Evolutionary conservation across 1,139 yeast genomes (phyloP), one percentile per base, ranked within the genome.

Genomic region (Yamadazyma buinensis): DNA sequence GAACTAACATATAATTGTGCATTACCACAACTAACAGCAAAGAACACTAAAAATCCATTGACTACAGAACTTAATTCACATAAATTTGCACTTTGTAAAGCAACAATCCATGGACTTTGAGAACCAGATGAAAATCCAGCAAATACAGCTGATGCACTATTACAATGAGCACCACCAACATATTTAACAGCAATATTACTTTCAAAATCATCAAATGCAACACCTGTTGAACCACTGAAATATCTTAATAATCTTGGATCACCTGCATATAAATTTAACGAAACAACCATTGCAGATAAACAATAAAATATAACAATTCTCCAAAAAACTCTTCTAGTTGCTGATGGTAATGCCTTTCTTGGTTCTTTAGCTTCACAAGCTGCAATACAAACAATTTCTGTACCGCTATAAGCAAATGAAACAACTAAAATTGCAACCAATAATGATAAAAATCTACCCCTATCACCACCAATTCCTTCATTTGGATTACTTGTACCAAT

Each of bases 331-430:
- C 83, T 67, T 46, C 69, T 77, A 1, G 95, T 82, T 0, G 95
- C 95, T 11, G 80, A 73, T 2, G 95, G 95, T 18, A 86, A 64
- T 0, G 94, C 79, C 42, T 75, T 77, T 42, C 95, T 69, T 1
- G 95, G 95, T 47, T 84, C 83, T 41, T 82, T 69, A 9, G 92
- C 85, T 55, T 87, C 95, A 52, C 92, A 85, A 2, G 95, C 92
- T 1, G 95, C 90, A 39, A 86, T 77, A 45, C 84, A 81, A 18
- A 86, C 94, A 41, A 83, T 78, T 48, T 85, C 95, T 0, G 90
- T 80, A 0, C 95, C 95, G 37, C 82, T 76, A 49, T 80, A 85
- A 0, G 94, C 81, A 51, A 81, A 84, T 0, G 85, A 69, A 0
- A 88, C 81, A 18, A 79, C 75, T 34, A 79, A 61, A 1, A 79